Conservation (phyloP, 192 early-diverging fungal species). For the Globomyces pollinis-pini region DNA sequence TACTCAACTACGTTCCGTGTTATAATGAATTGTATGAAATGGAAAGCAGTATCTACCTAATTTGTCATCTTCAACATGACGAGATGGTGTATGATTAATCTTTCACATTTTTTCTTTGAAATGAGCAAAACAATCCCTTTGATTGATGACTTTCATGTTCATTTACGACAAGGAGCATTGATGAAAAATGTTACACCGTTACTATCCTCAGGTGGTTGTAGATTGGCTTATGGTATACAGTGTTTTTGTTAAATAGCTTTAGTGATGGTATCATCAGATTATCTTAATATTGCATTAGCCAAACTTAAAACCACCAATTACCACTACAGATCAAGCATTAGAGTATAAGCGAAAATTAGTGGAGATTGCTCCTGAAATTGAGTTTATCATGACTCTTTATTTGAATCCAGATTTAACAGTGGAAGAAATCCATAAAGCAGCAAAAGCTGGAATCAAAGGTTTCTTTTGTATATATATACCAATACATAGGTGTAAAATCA, state of each 20-base stretch:
- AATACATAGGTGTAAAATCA: constrained; percentile 38
- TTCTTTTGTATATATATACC: too few species aligned
- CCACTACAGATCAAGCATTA: constrained; percentile 76
- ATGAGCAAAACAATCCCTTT: neutral
- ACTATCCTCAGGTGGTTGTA: constrained; percentile 70
- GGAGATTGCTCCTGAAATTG: constrained; percentile 72
- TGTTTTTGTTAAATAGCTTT: constrained; percentile 56
- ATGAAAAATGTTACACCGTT: constrained; percentile 84
- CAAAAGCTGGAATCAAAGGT: constrained; percentile 71
- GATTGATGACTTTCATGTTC: constrained; percentile 85
- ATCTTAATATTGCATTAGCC: too few species aligned
- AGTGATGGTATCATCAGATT: neutral
- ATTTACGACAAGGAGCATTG: constrained; percentile 78
- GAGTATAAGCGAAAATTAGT: constrained; percentile 75
- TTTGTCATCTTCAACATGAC: too few species aligned
- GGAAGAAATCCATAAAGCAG: constrained; percentile 81
- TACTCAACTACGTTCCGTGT: too few species aligned
- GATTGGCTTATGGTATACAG: constrained; percentile 87
- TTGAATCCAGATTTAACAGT: constrained; percentile 79
- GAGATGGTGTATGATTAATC: too few species aligned
- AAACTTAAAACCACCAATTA: constrained; percentile 87
- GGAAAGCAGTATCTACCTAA: too few species aligned
- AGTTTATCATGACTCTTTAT: constrained; percentile 91
- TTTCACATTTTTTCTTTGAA: too few species aligned
- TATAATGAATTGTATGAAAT: too few species aligned